Percentiles rank a stretch among this genome's conserved stretches.
Evolutionary conservation across 345 rosid species (phyloP).

Genomic region (Sisymbrium altissimum): DNA sequence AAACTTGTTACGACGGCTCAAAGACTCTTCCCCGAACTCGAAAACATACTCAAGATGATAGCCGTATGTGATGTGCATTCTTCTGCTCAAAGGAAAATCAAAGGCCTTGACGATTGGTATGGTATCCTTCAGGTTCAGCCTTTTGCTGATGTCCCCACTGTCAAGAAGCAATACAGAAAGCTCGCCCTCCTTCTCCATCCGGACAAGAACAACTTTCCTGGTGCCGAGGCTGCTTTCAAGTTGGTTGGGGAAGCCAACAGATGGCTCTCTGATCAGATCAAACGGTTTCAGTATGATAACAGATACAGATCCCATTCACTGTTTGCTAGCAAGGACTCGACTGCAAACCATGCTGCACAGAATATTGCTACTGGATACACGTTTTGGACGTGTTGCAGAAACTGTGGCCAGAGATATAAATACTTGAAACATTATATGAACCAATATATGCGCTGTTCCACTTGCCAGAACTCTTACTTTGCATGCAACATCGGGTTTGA

Average conservation of each 20-base stretch:
- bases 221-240: conserved; percentile 95
- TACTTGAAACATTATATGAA: conserved; percentile 38
- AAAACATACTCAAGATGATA: conserved; percentile 52
- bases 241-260: conserved; percentile 81
- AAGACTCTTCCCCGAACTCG: conserved; percentile 60
- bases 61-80: conserved; percentile 77
- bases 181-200: conserved; percentile 84
- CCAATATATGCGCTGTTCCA: conserved; percentile 48
- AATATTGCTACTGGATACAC: conserved; percentile 38
- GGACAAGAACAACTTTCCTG: conserved; percentile 79
- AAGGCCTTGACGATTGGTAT: conserved; percentile 78
- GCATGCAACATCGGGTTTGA: conserved; percentile 45
- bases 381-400: conserved; percentile 68
- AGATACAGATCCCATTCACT: conserved; percentile 39
- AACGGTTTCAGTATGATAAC: conserved; percentile 53
- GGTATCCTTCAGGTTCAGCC: conserved; percentile 67
- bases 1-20: conserved; percentile 55
- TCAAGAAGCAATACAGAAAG: conserved; percentile 87
- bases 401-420: conserved; percentile 48
- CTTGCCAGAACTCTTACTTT: conserved; percentile 43
- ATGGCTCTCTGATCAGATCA: conserved; percentile 49
- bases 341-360: conserved; percentile 25
- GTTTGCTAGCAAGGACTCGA: conserved; percentile 26
- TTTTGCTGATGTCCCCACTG: conserved; percentile 49
- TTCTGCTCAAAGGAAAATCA: conserved; percentile 48